A percentile compares a stretch with the other conserved stretches of the same genome.
These are phyloP conservation scores for Tetrapyrgos nigripes DNA, from an alignment of 1,284 basidiomycete species.

Conservation along the genomic window DNA sequence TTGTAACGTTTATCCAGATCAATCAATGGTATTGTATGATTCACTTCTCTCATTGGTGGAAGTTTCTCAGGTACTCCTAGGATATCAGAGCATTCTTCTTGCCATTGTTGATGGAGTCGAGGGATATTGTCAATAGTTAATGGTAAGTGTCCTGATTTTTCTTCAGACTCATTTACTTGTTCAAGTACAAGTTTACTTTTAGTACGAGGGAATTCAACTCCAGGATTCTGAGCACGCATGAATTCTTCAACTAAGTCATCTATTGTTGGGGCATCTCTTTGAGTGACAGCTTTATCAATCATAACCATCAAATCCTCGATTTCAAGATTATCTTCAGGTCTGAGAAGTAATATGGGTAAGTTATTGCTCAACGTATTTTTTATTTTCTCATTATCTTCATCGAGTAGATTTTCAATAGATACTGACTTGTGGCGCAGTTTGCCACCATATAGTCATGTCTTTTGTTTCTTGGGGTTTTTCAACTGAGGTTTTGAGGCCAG, in stretches of 20 bases:
- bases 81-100: constrained; percentile 22
- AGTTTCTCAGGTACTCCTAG: constrained; percentile 25
- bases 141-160: neutral
- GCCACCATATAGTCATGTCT: neutral
- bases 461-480: too few relatives aligned
- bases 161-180: too few relatives aligned
- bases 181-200: too few relatives aligned
- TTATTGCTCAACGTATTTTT: neutral
- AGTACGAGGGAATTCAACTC: too few relatives aligned
- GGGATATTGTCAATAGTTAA: constrained; percentile 17
- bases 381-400: neutral
- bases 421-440: neutral
- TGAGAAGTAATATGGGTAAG: neutral
- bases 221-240: too few relatives aligned
- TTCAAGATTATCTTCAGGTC: neutral
- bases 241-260: too few relatives aligned
- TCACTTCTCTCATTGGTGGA: constrained; percentile 27
- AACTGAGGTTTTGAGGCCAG: too few relatives aligned
- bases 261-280: too few relatives aligned
- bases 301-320: neutral
- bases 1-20: constrained; percentile 24
- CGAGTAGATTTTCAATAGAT: neutral
- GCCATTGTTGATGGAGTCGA: constrained; percentile 17
- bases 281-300: too few relatives aligned
- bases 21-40: constrained; percentile 33